These are phyloP conservation scores for Zygosaccharomyces kombuchaensis DNA, from an alignment of 805 yeast genomes.

Conservation along the genomic window DNA sequence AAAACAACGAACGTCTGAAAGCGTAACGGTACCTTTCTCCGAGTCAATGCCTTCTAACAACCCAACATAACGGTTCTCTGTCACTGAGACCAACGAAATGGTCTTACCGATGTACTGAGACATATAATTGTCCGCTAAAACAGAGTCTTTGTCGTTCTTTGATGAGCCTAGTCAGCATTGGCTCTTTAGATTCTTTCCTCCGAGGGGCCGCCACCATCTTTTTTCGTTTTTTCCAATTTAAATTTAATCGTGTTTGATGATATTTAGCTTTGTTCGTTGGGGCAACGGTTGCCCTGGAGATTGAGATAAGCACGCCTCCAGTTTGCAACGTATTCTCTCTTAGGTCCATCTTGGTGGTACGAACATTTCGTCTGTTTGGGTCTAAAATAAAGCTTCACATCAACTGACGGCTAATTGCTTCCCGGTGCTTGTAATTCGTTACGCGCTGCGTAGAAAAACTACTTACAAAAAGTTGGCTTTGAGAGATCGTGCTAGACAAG, in stretches of 20 bases:
- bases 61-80: slow-evolving; percentile 70
- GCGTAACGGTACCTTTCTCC: slow-evolving; percentile 83
- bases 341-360: too few relatives aligned
- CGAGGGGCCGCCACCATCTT: neutral
- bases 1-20: slow-evolving; percentile 70
- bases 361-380: too few relatives aligned
- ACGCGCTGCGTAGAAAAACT: too few relatives aligned
- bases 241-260: neutral
- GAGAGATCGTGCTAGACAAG: too few relatives aligned
- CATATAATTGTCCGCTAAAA: slow-evolving; percentile 42
- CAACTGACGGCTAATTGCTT: too few relatives aligned
- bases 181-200: neutral
- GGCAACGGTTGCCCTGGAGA: too few relatives aligned
- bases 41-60: slow-evolving; percentile 83
- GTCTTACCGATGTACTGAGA: slow-evolving; percentile 90
- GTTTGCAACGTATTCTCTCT: too few relatives aligned
- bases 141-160: neutral
- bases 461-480: too few relatives aligned
- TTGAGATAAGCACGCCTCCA: too few relatives aligned
- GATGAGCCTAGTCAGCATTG: neutral
- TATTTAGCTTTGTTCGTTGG: neutral
- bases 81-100: slow-evolving; percentile 30
- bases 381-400: too few relatives aligned
- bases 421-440: too few relatives aligned
- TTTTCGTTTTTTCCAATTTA: neutral